phyloP scores from a whole-genome alignment of 129 eudicot species.

The Silybum marianum region DNA sequence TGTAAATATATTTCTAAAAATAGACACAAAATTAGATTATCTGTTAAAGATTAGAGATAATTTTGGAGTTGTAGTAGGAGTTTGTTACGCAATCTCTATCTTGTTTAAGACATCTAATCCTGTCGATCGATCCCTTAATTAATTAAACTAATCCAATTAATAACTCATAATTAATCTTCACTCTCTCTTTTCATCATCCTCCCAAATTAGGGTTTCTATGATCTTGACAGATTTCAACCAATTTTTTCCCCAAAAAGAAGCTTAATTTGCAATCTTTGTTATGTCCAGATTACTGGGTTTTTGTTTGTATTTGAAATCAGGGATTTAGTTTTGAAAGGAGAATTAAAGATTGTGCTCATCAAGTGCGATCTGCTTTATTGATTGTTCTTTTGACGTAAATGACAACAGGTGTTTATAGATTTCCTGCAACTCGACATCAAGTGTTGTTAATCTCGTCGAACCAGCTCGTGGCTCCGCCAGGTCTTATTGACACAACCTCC shows the following conservation, averaged over 20 bases:
- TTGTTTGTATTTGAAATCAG: conserved; percentile 22
- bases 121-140: not conserved
- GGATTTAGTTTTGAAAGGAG: conserved; percentile 17
- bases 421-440: conserved; percentile 42
- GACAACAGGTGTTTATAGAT: conserved; percentile 59
- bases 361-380: conserved; percentile 20
- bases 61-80: conserved; percentile 34
- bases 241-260: not conserved
- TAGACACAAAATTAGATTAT: conserved; percentile 13
- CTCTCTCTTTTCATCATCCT: not conserved
- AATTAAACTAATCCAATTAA: not conserved
- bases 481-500: conserved; percentile 42
- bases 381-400: conserved; percentile 54
- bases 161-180: not conserved
- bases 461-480: conserved; percentile 24
- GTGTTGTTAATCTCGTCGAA: conserved; percentile 36
- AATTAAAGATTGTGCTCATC: conserved; percentile 19
- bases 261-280: conserved; percentile 9
- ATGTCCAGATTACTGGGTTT: conserved; percentile 15
- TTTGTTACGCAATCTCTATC: conserved; percentile 37
- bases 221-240: not conserved
- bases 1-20: conserved; percentile 10
- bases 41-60: conserved; percentile 12
- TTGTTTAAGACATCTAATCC: conserved; percentile 21
- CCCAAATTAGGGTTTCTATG: conserved; percentile 12